Evolutionary conservation across 345 rosid species (phyloP).

Genomic region (Erodium maritimum): DNA sequence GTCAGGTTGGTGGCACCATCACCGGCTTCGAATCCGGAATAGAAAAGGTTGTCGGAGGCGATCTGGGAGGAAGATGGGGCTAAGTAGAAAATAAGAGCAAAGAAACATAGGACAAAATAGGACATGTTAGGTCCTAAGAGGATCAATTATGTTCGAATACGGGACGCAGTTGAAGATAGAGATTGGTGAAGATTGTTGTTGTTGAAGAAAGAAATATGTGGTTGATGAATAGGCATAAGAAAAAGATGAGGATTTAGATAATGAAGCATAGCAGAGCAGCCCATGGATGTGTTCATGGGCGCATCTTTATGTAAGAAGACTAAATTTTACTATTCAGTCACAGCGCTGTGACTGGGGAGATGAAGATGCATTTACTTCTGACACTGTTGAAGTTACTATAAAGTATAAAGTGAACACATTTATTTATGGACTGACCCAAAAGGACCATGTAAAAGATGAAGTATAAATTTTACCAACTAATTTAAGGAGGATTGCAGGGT

Average conservation of each 20-base stretch:
- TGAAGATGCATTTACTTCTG: not conserved
- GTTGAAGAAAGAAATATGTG: not conserved
- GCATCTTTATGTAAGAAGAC: no score
- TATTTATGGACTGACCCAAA: not conserved
- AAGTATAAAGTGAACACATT: not conserved
- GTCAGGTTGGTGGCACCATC: slow-evolving; percentile 24
- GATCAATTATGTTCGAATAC: not conserved
- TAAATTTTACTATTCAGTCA: no score
- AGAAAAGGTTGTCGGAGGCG: slow-evolving; percentile 22
- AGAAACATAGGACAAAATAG: slow-evolving; percentile 5
- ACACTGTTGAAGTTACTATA: not conserved
- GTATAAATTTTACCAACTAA: no score
- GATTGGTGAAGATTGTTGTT: not conserved
- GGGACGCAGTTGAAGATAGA: not conserved
- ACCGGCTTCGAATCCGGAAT: slow-evolving; percentile 29
- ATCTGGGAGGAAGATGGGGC: slow-evolving; percentile 20
- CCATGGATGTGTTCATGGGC: not conserved
- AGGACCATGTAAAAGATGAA: no score
- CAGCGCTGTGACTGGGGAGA: no score
- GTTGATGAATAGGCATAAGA: no score
- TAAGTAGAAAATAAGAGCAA: slow-evolving; percentile 9
- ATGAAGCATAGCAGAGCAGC: no score
- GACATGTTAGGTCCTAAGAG: slow-evolving; percentile 12
- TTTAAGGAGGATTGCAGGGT: no score
- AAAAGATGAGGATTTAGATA: no score